phyloP scores from a whole-genome alignment of 305 asterid species.

The Solanum aculeatissimum region DNA sequence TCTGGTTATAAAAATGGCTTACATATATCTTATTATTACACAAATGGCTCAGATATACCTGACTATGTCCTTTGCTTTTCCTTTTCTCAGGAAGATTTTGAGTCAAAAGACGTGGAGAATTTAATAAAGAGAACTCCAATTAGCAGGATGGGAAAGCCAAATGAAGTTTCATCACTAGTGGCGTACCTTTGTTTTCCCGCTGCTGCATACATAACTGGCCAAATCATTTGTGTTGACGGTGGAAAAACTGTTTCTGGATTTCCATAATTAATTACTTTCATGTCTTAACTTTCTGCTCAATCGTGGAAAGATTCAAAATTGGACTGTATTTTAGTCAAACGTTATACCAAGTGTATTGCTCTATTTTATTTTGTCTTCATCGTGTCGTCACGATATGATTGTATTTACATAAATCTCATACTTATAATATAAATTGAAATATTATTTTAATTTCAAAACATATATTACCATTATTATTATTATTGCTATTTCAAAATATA shows the following conservation, averaged over 20 bases:
- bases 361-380: background rate
- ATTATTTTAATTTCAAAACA: no score
- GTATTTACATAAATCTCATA: background rate
- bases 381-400: background rate
- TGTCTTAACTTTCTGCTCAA: background rate
- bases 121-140: slow-evolving; percentile 1
- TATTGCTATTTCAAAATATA: no score
- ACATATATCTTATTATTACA: background rate
- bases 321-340: background rate
- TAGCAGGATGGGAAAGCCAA: slow-evolving; percentile 2
- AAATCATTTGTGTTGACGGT: slow-evolving; percentile 6
- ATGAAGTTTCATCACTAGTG: slow-evolving; percentile 3
- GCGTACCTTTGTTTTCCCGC: slow-evolving; percentile 1
- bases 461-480: no score
- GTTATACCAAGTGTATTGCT: background rate
- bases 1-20: background rate
- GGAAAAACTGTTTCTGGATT: slow-evolving; percentile 1
- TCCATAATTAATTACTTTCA: background rate
- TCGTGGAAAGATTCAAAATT: background rate
- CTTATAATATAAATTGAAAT: no score
- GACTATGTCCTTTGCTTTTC: background rate
- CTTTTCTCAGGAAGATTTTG: background rate
- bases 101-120: background rate
- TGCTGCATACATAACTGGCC: slow-evolving; percentile 3
- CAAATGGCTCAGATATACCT: background rate